These are phyloP conservation scores for Astrothelium macrocarpum DNA, from an alignment of 495 filamentous ascomycete species.

Conservation along the genomic window DNA sequence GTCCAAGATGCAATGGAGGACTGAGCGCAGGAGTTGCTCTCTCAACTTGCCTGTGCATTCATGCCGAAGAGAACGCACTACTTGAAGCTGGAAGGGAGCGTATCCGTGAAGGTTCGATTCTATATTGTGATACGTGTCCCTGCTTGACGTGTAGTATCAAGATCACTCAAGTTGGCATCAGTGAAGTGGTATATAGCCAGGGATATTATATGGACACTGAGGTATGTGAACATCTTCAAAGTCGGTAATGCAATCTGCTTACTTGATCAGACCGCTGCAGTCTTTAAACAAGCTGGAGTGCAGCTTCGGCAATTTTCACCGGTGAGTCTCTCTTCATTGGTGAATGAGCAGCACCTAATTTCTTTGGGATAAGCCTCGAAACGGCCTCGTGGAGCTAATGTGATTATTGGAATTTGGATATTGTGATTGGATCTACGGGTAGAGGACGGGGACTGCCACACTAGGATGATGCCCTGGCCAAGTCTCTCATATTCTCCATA, in stretches of 20 bases:
- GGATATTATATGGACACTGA: conserved; percentile 85
- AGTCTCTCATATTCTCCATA: too few relatives aligned
- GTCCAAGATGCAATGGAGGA: conserved; percentile 66
- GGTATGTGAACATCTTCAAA: conserved; percentile 26
- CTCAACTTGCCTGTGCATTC: conserved; percentile 83
- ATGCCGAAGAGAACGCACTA: conserved; percentile 94
- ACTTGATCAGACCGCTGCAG: conserved; percentile 53
- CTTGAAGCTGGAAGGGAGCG: conserved; percentile 89
- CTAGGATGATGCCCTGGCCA: too few relatives aligned
- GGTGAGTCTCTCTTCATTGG: conserved; percentile 39
- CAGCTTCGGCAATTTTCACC: conserved; percentile 71
- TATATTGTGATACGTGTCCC: conserved; percentile 96
- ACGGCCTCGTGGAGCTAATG: conserved; percentile 6
- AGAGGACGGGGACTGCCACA: too few relatives aligned
- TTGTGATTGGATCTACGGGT: neutral
- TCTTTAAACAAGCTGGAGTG: conserved; percentile 68
- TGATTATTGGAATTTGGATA: neutral
- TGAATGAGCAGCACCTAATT: neutral
- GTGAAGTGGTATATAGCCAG: conserved; percentile 87
- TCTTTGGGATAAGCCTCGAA: conserved; percentile 1
- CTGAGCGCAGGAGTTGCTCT: conserved; percentile 60
- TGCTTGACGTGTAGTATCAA: conserved; percentile 98
- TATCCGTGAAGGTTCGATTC: conserved; percentile 62
- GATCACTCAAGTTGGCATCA: conserved; percentile 89
- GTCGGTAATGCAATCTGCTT: neutral